Evolutionary conservation across 208 protist species (phyloP), one percentile per base, ranked within the genome.

Genomic region (Porcisia deanei): DNA sequence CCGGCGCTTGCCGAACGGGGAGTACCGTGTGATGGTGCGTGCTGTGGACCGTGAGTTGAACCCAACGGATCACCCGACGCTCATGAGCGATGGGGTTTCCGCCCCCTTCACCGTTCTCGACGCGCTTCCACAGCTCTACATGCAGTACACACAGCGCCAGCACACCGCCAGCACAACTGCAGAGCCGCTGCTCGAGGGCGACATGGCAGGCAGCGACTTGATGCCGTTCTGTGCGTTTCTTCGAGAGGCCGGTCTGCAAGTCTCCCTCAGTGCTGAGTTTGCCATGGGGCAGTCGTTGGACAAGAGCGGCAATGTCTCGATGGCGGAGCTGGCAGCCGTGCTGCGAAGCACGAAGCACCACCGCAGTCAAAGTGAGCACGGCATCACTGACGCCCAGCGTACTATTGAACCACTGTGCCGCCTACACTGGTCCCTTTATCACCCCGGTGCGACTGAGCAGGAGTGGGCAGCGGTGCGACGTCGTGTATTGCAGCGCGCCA

Each of bases 401-500:
- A 41, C 18, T 20, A 81, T 91, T 61, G 90, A 97, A 81, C 80
- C 85, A 7, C 57, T 53, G 14, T 88, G 83, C 71, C 84, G 80
- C 22, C 85, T 86, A 34, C 91, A 95, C 79, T 97, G 91, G 91
- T 68, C 68, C 14, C 79, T 96, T n/a, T 88, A 91, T 73, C 85
- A 95, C 81, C 91, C 93, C 0, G 91, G 90, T 20, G 91, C 91
- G 8, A 91, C 65, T 8, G 87, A 80, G n/a, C 82, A 80, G 53
- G 93, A 97, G 87, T 97, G 93, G 93, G 88, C 90, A 34, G 68
- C 72, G 39, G 88, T 77, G 43, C 91, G 93, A 45, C 86, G 91
- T 18, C 47, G 58, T 52, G 91, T 92, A 43, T 83, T 97, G n/a
- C 57, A 82, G 53, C 71, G 69, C 43, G 91, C 93, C 9, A 86